Evolutionary conservation across 1,139 yeast genomes (phyloP).

Genomic region (Neolecta irregularis): DNA sequence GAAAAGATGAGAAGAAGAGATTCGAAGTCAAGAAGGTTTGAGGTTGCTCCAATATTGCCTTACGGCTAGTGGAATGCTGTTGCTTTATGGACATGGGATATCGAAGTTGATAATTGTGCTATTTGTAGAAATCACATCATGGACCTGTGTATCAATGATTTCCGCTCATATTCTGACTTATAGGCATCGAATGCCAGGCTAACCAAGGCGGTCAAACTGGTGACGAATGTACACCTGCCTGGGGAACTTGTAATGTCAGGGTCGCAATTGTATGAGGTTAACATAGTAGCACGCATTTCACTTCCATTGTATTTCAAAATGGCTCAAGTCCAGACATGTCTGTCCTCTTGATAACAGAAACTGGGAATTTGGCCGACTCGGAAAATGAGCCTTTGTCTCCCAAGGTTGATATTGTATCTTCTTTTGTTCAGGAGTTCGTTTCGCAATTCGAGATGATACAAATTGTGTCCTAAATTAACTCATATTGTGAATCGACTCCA

Average conservation of each 20-base stretch:
- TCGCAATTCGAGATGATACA: too few species aligned
- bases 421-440: too few species aligned
- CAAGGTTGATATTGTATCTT: slow-evolving; percentile 8
- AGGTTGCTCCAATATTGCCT: slow-evolving; percentile 1
- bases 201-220: slow-evolving; percentile 52
- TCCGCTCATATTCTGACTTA: neutral
- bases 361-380: slow-evolving; percentile 33
- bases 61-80: slow-evolving; percentile 74
- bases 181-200: slow-evolving; percentile 72
- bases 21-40: slow-evolving; percentile 48
- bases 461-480: too few species aligned
- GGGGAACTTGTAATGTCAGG: slow-evolving; percentile 76
- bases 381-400: neutral
- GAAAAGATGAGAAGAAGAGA: slow-evolving; percentile 26
- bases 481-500: too few species aligned
- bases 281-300: slow-evolving; percentile 56
- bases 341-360: slow-evolving; percentile 94
- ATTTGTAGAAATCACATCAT: slow-evolving; percentile 94
- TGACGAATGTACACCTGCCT: slow-evolving; percentile 84
- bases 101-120: slow-evolving; percentile 91
- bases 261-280: neutral
- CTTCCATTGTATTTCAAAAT: slow-evolving; percentile 85
- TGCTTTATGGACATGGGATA: slow-evolving; percentile 99
- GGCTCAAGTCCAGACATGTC: slow-evolving; percentile 94
- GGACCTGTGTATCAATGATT: slow-evolving; percentile 56